These are phyloP conservation scores for Dioszegia crocea DNA, from an alignment of 768 basidiomycete genomes.

Conservation along the genomic window DNA sequence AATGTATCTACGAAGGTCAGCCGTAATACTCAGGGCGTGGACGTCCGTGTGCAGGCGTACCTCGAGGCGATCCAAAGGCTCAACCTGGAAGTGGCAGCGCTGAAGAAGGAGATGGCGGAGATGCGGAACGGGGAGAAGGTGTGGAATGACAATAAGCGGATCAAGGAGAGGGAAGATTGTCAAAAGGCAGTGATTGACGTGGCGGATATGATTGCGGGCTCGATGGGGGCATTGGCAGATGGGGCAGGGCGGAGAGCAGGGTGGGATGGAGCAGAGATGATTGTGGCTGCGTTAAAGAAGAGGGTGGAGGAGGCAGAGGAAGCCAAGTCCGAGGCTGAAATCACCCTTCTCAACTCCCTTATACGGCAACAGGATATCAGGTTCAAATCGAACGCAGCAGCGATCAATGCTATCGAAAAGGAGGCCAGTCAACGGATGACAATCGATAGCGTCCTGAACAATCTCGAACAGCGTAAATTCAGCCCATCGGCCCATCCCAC, in stretches of 20 bases:
- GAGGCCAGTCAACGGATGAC: background rate
- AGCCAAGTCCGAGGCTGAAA: slow-evolving; percentile 13
- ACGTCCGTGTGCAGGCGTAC: slow-evolving; percentile 90
- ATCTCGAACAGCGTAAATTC: slow-evolving; percentile 17
- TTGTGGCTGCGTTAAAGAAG: slow-evolving; percentile 21
- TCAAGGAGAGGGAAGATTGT: slow-evolving; percentile 7
- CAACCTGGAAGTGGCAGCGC: slow-evolving; percentile 73
- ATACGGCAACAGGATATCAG: slow-evolving; percentile 6
- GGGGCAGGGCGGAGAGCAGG: slow-evolving; percentile 30
- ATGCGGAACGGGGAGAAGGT: slow-evolving; percentile 58
- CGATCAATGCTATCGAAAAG: slow-evolving; percentile 6
- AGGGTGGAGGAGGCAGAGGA: slow-evolving; percentile 19
- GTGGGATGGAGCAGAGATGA: slow-evolving; percentile 37
- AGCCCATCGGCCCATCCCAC: background rate
- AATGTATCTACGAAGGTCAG: slow-evolving; percentile 98
- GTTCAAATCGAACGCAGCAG: slow-evolving; percentile 9
- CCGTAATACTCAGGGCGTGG: slow-evolving; percentile 88
- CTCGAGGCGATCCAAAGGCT: slow-evolving; percentile 89
- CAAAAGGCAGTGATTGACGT: slow-evolving; percentile 51
- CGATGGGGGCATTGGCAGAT: slow-evolving; percentile 19
- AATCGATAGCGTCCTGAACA: background rate
- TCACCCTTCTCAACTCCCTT: background rate
- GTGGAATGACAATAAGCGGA: slow-evolving; percentile 47
- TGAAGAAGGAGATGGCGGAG: slow-evolving; percentile 78
- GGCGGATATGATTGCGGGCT: slow-evolving; percentile 52